Evolutionary conservation across 164 flowering plant species (phyloP).

Genomic region (Tetracentron sinense): DNA sequence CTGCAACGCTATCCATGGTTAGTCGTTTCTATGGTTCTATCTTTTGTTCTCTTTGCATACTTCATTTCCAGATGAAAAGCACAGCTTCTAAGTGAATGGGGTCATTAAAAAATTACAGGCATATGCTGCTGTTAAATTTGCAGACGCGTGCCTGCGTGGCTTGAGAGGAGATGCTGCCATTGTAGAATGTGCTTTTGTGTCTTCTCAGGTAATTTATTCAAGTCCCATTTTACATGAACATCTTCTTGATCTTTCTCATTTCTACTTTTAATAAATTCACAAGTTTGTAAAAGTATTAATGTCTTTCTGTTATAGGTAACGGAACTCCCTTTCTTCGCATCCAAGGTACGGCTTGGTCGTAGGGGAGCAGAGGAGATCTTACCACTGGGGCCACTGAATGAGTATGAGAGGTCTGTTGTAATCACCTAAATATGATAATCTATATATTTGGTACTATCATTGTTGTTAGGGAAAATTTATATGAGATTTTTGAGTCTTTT

Average conservation of each 20-base stretch:
- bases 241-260: not conserved
- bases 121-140: conserved; percentile 91
- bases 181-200: conserved; percentile 79
- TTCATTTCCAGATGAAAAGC: not conserved
- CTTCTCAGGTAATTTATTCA: conserved; percentile 52
- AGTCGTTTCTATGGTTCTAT: conserved; percentile 7
- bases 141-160: conserved; percentile 87
- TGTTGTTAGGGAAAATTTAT: too few species aligned
- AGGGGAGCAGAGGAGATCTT: conserved; percentile 75
- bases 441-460: too few species aligned
- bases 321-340: conserved; percentile 92
- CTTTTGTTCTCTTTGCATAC: not conserved
- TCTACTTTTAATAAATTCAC: too few species aligned
- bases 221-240: not conserved
- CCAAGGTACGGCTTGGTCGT: conserved; percentile 84
- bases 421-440: not conserved
- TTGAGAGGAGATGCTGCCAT: conserved; percentile 81
- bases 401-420: conserved; percentile 69
- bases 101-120: conserved; percentile 45
- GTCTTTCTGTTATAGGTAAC: conserved; percentile 52
- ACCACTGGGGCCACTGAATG: conserved; percentile 82
- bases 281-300: not conserved
- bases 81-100: not conserved
- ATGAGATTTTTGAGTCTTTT: too few species aligned
- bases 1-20: conserved; percentile 97